Evolutionary conservation across 2,329 filamentous ascomycete species (phyloP), one percentile per base, ranked within the genome.

Genomic region (Cytospora piceicola): DNA sequence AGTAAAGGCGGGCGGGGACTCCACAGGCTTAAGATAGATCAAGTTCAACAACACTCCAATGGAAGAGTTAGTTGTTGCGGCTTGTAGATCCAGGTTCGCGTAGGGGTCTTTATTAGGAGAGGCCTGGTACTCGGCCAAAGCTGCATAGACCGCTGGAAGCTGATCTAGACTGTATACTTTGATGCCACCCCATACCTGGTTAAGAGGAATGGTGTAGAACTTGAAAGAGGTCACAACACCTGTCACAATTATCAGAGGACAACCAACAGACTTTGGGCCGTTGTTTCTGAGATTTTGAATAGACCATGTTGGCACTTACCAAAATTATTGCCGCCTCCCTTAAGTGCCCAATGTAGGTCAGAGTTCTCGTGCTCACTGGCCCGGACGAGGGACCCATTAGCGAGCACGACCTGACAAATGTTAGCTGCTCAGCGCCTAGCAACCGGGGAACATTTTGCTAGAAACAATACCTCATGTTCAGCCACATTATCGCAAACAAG

Each of bases 1-100:
- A 30, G 69, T 66, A 62, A 75, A 75, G 9, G 70, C 72, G 54
- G 68, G 63, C 9, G 72, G 71, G 5, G 66, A 67, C 60, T 68
- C 68, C 53, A 70, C 71, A 15, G 71, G 70, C 64, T 75, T 74
- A 49, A 72, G 63, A 65, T 75, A 74, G n/a, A 74, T 72, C 65
- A 75, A 69, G 52, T 72, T 72, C 32, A 75, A 53, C 30, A 74
- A 65, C 46, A 75, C 34, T 36, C 34, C 34, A 36, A 36, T 68
- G 2, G 57, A 73, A 32, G 66, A 67, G 61, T 75, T 74, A 8
- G 71, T 70, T 17, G 72, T 70, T 62, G 72, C 72, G 12, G 70
- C 70, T 61, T 75, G 71, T 34, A 75, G 60, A 68, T 73, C 73
- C 51, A 73, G 66, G 51, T 74, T 75, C n/a, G 73, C 74, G 63